A percentile compares a stretch with the other conserved stretches of the same genome.
Conservation (phyloP, 495 filamentous ascomycete genomes). For the Rhypophila decipiens region DNA sequence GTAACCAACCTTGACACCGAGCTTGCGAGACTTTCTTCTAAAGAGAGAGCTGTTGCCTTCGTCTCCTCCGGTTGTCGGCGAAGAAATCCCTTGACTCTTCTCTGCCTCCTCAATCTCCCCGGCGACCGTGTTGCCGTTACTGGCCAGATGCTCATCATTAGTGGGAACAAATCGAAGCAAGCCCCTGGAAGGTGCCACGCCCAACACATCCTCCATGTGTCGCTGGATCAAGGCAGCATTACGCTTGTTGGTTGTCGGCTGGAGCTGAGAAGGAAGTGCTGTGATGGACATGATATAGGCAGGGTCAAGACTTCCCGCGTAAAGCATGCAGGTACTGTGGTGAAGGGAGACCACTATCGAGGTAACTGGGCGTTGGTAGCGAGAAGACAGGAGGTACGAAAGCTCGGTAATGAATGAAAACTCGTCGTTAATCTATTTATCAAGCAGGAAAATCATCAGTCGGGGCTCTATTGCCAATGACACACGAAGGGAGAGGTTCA, state of each 20-base stretch:
- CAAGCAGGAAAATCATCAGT: too few species aligned
- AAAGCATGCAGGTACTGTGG: constrained; percentile 68
- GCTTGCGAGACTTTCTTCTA: too few species aligned
- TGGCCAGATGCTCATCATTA: constrained; percentile 63
- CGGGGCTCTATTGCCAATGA: too few species aligned
- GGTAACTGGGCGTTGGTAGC: constrained; percentile 65
- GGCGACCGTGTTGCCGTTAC: constrained; percentile 60
- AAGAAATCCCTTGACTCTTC: background rate
- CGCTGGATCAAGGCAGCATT: constrained; percentile 69
- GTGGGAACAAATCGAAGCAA: constrained; percentile 64
- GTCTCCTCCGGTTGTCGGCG: background rate
- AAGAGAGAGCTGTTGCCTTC: too few species aligned
- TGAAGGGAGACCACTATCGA: constrained; percentile 66
- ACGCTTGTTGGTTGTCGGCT: constrained; percentile 73
- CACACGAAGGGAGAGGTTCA: background rate
- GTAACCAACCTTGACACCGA: constrained; percentile 24
- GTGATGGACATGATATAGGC: constrained; percentile 76
- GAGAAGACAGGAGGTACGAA: constrained; percentile 59
- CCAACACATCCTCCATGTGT: constrained; percentile 60
- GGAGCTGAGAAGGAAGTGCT: constrained; percentile 60
- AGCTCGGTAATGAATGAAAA: constrained; percentile 65
- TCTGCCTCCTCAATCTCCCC: constrained; percentile 59
- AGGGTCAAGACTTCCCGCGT: constrained; percentile 67
- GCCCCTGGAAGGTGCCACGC: constrained; percentile 57
- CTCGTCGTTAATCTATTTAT: constrained; percentile 54